These are phyloP conservation scores for Penicillium salamii DNA, from an alignment of 495 filamentous ascomycete species.

Conservation along the genomic window DNA sequence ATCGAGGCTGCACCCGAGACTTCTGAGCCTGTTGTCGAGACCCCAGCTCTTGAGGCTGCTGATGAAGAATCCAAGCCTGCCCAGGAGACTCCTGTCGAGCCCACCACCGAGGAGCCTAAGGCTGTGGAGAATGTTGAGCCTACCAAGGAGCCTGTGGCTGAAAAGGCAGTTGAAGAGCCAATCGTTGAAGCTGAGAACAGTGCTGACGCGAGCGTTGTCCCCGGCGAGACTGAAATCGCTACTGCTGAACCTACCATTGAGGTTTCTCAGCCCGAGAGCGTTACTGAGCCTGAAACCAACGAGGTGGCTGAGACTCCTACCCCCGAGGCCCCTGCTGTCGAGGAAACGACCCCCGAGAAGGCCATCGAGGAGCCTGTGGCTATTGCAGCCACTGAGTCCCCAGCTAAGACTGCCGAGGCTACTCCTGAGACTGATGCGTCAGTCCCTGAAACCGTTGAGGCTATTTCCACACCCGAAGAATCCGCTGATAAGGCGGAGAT, in stretches of 20 bases:
- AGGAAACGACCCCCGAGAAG: conserved; percentile 4
- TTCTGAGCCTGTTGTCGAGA: conserved; percentile 11
- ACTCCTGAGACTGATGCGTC: background rate
- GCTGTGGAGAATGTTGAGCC: background rate
- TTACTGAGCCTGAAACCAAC: background rate
- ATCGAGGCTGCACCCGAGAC: background rate
- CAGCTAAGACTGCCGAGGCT: conserved; percentile 3
- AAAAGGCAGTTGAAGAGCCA: conserved; percentile 8
- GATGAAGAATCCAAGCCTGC: background rate
- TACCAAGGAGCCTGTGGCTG: background rate
- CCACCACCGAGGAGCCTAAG: background rate
- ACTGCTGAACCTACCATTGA: background rate
- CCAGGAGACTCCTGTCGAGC: background rate
- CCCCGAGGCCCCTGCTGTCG: conserved; percentile 2
- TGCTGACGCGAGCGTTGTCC: background rate
- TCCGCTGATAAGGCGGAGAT: no score
- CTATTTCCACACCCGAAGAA: background rate
- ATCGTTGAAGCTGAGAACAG: conserved; percentile 6
- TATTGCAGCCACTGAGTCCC: background rate
- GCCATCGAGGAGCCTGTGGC: background rate
- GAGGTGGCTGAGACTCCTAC: conserved; percentile 5
- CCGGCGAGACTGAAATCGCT: conserved; percentile 4
- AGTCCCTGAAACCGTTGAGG: background rate
- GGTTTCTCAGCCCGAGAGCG: background rate
- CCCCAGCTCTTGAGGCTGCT: conserved; percentile 1